These are phyloP conservation scores for Stachybotrys elegans DNA, from an alignment of 2,329 filamentous ascomycete species.

Conservation along the genomic window DNA sequence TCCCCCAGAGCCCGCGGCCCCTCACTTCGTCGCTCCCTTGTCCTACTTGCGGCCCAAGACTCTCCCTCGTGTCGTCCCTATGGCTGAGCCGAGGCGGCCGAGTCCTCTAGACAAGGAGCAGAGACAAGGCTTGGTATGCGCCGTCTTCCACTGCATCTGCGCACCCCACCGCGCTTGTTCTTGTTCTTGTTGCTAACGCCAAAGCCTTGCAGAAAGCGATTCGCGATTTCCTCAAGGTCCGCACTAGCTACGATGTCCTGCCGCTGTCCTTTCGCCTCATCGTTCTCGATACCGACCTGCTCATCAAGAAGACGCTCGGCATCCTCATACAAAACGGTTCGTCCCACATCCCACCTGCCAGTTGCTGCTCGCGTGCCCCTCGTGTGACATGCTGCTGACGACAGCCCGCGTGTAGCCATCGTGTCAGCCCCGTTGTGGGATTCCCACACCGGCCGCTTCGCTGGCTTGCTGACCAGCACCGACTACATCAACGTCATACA, in stretches of 20 bases:
- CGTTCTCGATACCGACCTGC: constrained; percentile 87
- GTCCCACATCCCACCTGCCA: not conserved
- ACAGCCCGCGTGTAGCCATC: constrained; percentile 60
- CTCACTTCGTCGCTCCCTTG: constrained; percentile 55
- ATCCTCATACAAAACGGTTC: constrained; percentile 93
- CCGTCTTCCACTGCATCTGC: constrained; percentile 8
- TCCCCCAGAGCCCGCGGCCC: constrained; percentile 27
- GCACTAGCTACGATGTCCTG: constrained; percentile 96
- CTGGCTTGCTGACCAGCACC: constrained; percentile 87
- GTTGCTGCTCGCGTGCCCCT: constrained; percentile 5
- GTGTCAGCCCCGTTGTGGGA: constrained; percentile 98
- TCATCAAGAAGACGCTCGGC: constrained; percentile 95
- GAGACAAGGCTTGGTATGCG: constrained; percentile 68
- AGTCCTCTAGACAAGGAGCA: constrained; percentile 70
- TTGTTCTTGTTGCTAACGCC: not conserved
- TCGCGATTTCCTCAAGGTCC: constrained; percentile 90
- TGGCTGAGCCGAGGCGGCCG: constrained; percentile 36
- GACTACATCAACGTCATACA: constrained; percentile 99
- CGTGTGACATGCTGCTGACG: constrained; percentile 11
- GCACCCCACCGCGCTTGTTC: not conserved
- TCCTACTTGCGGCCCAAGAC: constrained; percentile 47
- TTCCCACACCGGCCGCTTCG: constrained; percentile 86
- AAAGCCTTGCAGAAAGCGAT: constrained; percentile 64
- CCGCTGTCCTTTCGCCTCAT: constrained; percentile 95
- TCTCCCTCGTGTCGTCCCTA: constrained; percentile 22